A percentile compares a stretch with the other conserved stretches of the same genome.
phyloP scores from a whole-genome alignment of 495 filamentous ascomycete species.

The Tuber brumale region DNA sequence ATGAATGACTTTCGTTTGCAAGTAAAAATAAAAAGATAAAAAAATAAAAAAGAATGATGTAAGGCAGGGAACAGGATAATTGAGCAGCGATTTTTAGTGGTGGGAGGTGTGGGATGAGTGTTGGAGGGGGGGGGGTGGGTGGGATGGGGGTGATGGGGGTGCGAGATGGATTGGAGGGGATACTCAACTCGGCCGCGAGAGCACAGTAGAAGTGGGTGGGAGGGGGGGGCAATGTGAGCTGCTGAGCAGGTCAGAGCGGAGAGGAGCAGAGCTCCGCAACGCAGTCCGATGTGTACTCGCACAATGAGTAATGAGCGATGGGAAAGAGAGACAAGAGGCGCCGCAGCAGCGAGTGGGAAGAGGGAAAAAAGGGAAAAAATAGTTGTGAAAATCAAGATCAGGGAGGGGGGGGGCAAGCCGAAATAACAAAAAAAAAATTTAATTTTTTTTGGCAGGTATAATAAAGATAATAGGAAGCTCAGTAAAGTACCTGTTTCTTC shows the following conservation, averaged over 20 bases:
- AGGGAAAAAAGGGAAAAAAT: constrained; percentile 6
- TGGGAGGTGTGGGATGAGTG: neutral
- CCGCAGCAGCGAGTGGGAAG: constrained; percentile 5
- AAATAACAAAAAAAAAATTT: neutral
- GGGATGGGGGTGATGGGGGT: constrained; percentile 2
- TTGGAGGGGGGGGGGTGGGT: neutral
- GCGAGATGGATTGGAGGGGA: constrained; percentile 4
- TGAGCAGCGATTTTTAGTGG: constrained; percentile 9
- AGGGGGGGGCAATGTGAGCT: constrained; percentile 1
- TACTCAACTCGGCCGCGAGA: neutral
- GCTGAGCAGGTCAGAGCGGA: constrained; percentile 2
- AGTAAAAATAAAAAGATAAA: constrained; percentile 32
- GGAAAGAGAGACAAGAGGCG: constrained; percentile 23
- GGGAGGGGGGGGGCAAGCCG: neutral
- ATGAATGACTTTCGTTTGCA: constrained; percentile 25
- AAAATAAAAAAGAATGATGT: constrained; percentile 29
- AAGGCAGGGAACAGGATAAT: constrained; percentile 34
- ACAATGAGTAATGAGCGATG: constrained; percentile 26
- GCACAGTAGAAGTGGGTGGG: neutral
- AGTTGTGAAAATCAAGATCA: neutral
- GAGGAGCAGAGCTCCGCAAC: constrained; percentile 3
- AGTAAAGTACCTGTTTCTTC: constrained; percentile 24
- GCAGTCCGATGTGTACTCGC: constrained; percentile 1
- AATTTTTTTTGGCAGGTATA: neutral
- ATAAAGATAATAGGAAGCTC: neutral